Evolutionary conservation across 2,329 filamentous ascomycete genomes (phyloP).

Genomic region (Phyllosticta capitalensis): DNA sequence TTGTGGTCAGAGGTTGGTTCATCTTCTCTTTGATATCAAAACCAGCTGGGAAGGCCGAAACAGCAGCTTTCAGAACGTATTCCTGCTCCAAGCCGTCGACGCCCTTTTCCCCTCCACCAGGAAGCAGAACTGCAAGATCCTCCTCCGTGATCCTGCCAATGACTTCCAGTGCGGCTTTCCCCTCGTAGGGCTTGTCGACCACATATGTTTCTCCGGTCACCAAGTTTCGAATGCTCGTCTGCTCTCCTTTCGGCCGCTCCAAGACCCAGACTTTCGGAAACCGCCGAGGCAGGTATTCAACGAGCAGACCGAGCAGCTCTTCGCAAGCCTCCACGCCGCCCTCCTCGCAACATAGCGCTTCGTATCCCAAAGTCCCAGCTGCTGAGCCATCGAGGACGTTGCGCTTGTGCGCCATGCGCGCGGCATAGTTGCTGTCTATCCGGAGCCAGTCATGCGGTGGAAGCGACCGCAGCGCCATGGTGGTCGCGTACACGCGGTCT

Average conservation of each 20-base stretch:
- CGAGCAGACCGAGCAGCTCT: not conserved
- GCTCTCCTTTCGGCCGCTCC: not conserved
- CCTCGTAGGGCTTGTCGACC: conserved; percentile 1
- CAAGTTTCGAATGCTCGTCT: not conserved
- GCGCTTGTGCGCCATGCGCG: conserved; percentile 3
- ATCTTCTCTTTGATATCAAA: conserved; percentile 8
- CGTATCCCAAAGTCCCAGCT: not conserved
- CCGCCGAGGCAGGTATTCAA: not conserved
- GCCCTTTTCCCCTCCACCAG: not conserved
- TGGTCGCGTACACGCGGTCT: not conserved
- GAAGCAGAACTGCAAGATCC: conserved; percentile 3
- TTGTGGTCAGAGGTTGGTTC: not conserved
- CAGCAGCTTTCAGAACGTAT: conserved; percentile 7
- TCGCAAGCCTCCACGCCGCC: not conserved
- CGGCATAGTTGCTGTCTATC: conserved; percentile 1
- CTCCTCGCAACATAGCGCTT: conserved; percentile 1
- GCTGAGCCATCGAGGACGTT: not conserved
- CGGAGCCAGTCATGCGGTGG: conserved; percentile 2
- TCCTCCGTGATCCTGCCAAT: conserved; percentile 6
- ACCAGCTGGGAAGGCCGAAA: conserved; percentile 6
- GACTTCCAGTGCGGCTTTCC: not conserved
- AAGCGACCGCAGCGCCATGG: conserved; percentile 1
- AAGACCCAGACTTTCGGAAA: not conserved
- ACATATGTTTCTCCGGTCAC: not conserved
- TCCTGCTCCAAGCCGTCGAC: not conserved